Evolutionary conservation across 257 asterid genomes (phyloP), one percentile per base, ranked within the genome.

Genomic region (Fraxinus excelsior): DNA sequence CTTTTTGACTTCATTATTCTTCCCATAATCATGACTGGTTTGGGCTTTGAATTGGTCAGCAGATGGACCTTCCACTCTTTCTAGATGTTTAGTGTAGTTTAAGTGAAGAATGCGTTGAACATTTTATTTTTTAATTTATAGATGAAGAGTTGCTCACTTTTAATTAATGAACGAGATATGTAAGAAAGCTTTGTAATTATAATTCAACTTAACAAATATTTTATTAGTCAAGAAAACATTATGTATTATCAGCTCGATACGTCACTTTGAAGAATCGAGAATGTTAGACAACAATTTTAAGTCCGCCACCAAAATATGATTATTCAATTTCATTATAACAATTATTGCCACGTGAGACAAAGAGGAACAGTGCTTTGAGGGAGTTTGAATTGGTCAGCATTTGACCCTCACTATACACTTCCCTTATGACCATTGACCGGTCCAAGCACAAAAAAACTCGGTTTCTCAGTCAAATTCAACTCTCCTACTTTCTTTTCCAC

Each of bases 401-500:
- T 80, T 78, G 73, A 73, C 70, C 13, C 79, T 76, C 73, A 71
- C 78, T 42, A 44, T 79, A 68, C 76, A 64, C 78, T 80, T 78
- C 77, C 38, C 4, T n/a, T 66, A 73, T 85, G 87, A 87, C 89
- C 88, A 82, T 76, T 76, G 87, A 84, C 87, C 72, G 71, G 89
- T 83, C 90, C 79, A 82, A 86, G 74, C 73, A 49, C 65, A 29
- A n/a, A 64, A 83, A 82, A 82, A 87, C 91, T 87, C 91, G 91
- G 74, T 91, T 88, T 90, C 96, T 82, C 80, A 67, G 96, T 93
- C 97, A 93, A 90, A 75, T 85, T 85, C 94, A 85, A 81, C 86
- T 76, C 82, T 81, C 70, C 75, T 78, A 32, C 74, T 84, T 80
- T 62, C 51, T 42, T 75, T 83, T 86, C 91, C 88, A 83, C 85